phyloP scores from a whole-genome alignment of 805 yeast genomes.

The Saturnispora ahearnii region DNA sequence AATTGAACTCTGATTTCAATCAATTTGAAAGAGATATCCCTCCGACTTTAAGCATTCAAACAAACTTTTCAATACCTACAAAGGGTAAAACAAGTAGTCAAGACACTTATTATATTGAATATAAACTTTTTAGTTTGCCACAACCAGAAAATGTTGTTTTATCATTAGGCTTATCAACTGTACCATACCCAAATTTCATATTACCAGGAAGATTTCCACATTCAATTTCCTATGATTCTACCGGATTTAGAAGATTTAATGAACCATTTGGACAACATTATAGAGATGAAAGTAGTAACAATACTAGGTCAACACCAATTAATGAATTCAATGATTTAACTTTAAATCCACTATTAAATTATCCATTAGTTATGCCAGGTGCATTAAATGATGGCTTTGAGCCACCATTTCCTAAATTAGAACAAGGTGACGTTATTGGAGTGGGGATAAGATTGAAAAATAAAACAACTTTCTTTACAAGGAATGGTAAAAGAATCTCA shows the following conservation, averaged over 20 bases:
- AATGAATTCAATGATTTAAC: background rate
- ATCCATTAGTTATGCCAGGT: slow-evolving; percentile 1
- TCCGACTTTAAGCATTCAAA: slow-evolving; percentile 43
- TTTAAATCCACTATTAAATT: background rate
- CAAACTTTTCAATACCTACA: slow-evolving; percentile 75
- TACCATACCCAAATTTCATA: slow-evolving; percentile 90
- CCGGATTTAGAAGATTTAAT: slow-evolving; percentile 70
- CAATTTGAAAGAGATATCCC: slow-evolving; percentile 24
- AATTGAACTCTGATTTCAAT: background rate
- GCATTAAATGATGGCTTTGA: slow-evolving; percentile 4
- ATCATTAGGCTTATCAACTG: slow-evolving; percentile 72
- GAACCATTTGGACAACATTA: slow-evolving; percentile 46
- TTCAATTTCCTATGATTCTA: slow-evolving; percentile 81
- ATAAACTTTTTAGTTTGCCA: slow-evolving; percentile 67
- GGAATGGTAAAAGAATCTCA: slow-evolving; percentile 82
- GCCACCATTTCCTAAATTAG: slow-evolving; percentile 44
- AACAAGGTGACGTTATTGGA: slow-evolving; percentile 88
- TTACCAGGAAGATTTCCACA: slow-evolving; percentile 86
- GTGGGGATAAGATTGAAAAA: slow-evolving; percentile 76
- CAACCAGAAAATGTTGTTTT: slow-evolving; percentile 35
- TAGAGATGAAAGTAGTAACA: background rate
- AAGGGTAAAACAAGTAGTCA: slow-evolving; percentile 37
- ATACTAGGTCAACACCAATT: background rate
- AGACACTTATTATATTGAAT: slow-evolving; percentile 84
- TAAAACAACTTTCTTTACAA: slow-evolving; percentile 86